Evolutionary conservation across 2,329 filamentous ascomycete species (phyloP).

Genomic region (Aspergillus tubingensis): DNA sequence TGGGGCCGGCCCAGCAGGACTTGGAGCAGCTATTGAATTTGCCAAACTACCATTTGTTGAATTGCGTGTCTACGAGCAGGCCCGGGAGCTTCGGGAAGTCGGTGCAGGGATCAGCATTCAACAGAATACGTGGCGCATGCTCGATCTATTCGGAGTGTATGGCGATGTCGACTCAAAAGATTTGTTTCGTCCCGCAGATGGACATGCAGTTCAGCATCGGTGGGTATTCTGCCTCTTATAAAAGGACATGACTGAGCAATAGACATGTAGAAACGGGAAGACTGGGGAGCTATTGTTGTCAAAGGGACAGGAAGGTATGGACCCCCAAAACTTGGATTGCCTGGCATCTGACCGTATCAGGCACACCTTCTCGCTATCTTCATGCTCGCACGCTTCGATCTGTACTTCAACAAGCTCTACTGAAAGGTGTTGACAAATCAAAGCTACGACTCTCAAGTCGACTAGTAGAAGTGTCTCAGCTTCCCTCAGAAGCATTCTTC

Average conservation of each 20-base stretch:
- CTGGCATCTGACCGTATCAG: background rate
- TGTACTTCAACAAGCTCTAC: constrained; percentile 13
- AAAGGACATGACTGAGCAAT: background rate
- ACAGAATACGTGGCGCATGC: constrained; percentile 18
- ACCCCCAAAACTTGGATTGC: too few relatives aligned
- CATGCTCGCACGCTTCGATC: constrained; percentile 16
- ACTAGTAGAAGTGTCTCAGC: background rate
- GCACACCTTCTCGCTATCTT: constrained; percentile 10
- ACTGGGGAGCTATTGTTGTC: constrained; percentile 14
- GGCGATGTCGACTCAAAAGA: constrained; percentile 11
- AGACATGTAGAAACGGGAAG: constrained; percentile 8
- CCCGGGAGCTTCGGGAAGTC: constrained; percentile 11
- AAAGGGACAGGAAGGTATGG: constrained; percentile 8
- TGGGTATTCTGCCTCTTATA: background rate
- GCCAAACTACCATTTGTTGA: constrained; percentile 11
- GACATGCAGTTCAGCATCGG: constrained; percentile 17
- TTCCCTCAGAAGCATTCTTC: background rate
- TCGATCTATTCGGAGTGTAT: constrained; percentile 13
- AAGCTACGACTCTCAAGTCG: constrained; percentile 9
- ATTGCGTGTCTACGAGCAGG: constrained; percentile 17
- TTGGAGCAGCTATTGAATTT: constrained; percentile 17
- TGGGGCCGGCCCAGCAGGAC: constrained; percentile 18
- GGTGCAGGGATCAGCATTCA: constrained; percentile 17
- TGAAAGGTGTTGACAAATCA: constrained; percentile 3
- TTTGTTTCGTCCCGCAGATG: constrained; percentile 13